Evolutionary conservation across 148 eudicot genomes (phyloP).

Genomic region (Arbutus unedo): DNA sequence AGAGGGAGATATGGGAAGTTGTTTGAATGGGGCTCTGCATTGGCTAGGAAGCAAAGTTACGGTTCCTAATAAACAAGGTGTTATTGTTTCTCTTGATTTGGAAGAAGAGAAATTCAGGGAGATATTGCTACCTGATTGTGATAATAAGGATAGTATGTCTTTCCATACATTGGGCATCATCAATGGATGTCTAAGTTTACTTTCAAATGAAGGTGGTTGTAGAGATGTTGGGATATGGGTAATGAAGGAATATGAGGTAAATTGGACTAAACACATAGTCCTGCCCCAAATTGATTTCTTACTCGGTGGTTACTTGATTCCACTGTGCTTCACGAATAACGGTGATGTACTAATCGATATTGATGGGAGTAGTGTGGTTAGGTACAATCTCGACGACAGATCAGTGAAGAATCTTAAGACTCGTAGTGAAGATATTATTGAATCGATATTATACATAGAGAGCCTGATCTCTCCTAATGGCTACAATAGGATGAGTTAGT

Average conservation of each 20-base stretch:
- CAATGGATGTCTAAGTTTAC: constrained; percentile 11
- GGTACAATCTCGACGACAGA: neutral
- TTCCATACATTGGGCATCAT: neutral
- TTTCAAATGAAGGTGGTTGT: neutral
- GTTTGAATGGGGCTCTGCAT: constrained; percentile 14
- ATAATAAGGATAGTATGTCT: neutral
- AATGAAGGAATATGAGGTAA: neutral
- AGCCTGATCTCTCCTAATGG: constrained; percentile 13
- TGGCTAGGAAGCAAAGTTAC: neutral
- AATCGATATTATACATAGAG: neutral
- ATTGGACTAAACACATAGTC: neutral
- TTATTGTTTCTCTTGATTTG: constrained; percentile 12
- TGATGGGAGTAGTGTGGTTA: neutral
- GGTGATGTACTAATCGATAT: constrained; percentile 3
- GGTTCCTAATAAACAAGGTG: neutral
- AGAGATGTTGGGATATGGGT: neutral
- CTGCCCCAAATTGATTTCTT: neutral
- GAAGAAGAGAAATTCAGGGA: neutral
- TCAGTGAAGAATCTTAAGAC: neutral
- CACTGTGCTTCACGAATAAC: neutral
- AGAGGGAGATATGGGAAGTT: neutral
- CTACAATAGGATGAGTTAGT: neutral
- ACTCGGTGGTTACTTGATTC: neutral
- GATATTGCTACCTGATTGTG: constrained; percentile 5
- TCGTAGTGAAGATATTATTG: neutral